Conservation (phyloP, 352 stramenopile species). For the Phytophthora melonis region DNA sequence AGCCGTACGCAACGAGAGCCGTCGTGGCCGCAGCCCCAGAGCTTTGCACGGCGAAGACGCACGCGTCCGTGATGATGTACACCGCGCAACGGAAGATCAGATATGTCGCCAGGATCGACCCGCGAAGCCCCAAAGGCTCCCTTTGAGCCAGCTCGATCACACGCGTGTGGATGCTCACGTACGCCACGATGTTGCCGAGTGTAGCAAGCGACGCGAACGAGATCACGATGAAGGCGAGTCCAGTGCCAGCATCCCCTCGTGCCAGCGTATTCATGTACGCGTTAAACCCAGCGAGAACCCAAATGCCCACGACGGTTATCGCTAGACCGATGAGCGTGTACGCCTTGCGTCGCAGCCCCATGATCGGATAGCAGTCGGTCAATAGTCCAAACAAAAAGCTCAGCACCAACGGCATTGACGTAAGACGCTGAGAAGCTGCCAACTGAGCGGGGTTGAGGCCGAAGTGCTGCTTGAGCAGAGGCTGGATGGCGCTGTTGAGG, state of each 20-base stretch:
- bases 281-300: conserved; percentile 41
- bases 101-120: conserved; percentile 49
- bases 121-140: conserved; percentile 46
- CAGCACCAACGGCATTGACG: conserved; percentile 69
- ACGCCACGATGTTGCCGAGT: conserved; percentile 43
- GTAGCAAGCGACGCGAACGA: conserved; percentile 35
- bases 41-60: conserved; percentile 21
- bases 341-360: conserved; percentile 73
- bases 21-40: conserved; percentile 7
- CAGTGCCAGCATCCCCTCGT: neutral
- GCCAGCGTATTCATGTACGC: conserved; percentile 28
- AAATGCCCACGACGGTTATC: conserved; percentile 40
- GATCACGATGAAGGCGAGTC: conserved; percentile 37
- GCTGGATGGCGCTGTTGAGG: conserved; percentile 34
- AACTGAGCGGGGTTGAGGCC: conserved; percentile 29
- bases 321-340: conserved; percentile 76
- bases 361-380: conserved; percentile 84
- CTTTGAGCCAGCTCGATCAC: conserved; percentile 56
- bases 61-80: conserved; percentile 30
- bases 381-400: conserved; percentile 87
- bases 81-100: conserved; percentile 44
- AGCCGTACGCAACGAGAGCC: conserved; percentile 41
- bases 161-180: conserved; percentile 49
- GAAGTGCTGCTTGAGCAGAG: conserved; percentile 44
- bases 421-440: conserved; percentile 37